A percentile compares a stretch with the other conserved stretches of the same genome.
Evolutionary conservation across 352 stramenopile species (phyloP).

Genomic region (Phytophthora aleatoria): DNA sequence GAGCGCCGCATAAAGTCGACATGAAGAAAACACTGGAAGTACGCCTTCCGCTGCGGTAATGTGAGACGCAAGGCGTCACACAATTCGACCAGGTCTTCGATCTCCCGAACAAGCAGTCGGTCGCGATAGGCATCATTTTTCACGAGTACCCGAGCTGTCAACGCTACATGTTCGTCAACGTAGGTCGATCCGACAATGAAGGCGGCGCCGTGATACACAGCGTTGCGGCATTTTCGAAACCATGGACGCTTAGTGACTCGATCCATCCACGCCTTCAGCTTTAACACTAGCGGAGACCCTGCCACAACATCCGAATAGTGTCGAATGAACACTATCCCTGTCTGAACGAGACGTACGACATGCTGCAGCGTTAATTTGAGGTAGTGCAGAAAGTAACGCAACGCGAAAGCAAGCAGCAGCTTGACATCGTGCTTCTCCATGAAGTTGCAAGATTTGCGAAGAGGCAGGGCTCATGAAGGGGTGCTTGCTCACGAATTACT

Average conservation of each 20-base stretch:
- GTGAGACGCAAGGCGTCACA: constrained; percentile 58
- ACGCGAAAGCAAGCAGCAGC: constrained; percentile 6
- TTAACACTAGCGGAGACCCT: constrained; percentile 12
- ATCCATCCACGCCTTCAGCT: constrained; percentile 5
- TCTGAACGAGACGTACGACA: constrained; percentile 7
- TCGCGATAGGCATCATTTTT: constrained; percentile 74
- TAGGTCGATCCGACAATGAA: constrained; percentile 53
- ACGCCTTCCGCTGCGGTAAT: constrained; percentile 55
- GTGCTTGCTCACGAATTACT: background rate
- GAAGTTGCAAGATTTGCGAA: constrained; percentile 20
- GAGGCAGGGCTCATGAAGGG: constrained; percentile 6
- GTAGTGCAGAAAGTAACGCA: constrained; percentile 5
- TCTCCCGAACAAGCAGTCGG: constrained; percentile 59
- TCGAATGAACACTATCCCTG: background rate
- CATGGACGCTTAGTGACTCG: constrained; percentile 19
- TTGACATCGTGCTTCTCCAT: constrained; percentile 24
- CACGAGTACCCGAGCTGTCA: constrained; percentile 51
- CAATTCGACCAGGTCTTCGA: constrained; percentile 60
- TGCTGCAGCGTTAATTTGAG: constrained; percentile 8
- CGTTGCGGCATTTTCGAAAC: constrained; percentile 26
- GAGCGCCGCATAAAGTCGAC: constrained; percentile 64
- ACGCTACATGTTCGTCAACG: constrained; percentile 48
- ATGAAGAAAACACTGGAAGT: constrained; percentile 69
- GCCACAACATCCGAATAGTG: constrained; percentile 4
- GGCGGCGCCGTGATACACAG: constrained; percentile 26